phyloP scores from a whole-genome alignment of 768 basidiomycete genomes.

The Serendipita sp. region DNA sequence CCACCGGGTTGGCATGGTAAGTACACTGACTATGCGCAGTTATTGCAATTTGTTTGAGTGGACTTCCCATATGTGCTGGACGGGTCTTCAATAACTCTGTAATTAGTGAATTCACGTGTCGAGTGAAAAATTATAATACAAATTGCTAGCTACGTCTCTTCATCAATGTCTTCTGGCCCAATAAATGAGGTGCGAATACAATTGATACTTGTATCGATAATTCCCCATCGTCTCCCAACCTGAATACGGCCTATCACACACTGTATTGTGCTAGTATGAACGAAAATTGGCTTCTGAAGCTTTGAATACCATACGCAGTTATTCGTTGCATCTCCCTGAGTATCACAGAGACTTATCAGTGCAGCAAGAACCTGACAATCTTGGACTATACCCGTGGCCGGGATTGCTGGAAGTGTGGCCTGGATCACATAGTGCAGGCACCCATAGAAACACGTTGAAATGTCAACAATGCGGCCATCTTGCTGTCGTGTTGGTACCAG shows the following conservation, averaged over 20 bases:
- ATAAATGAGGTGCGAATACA: not conserved
- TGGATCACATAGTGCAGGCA: not conserved
- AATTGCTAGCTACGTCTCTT: not conserved
- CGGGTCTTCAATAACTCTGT: too few species aligned
- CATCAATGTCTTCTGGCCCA: not conserved
- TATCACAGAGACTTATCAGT: not conserved
- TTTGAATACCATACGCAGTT: not conserved
- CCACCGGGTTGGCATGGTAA: too few species aligned
- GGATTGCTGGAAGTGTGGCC: not conserved
- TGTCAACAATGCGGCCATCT: not conserved
- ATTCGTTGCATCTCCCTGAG: not conserved
- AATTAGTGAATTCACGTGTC: too few species aligned
- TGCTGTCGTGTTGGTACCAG: not conserved
- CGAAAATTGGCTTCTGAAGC: not conserved
- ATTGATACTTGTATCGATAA: not conserved
- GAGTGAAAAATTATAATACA: too few species aligned
- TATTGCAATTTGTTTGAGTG: too few species aligned
- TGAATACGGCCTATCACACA: not conserved
- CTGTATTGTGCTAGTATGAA: not conserved
- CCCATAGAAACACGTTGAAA: not conserved
- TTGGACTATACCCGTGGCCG: not conserved
- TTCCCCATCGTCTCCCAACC: not conserved
- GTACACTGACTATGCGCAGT: too few species aligned
- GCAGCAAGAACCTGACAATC: not conserved
- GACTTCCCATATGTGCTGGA: too few species aligned